Evolutionary conservation across 139 green algal genomes (phyloP).

Genomic region (Chlorella sorokiniana): DNA sequence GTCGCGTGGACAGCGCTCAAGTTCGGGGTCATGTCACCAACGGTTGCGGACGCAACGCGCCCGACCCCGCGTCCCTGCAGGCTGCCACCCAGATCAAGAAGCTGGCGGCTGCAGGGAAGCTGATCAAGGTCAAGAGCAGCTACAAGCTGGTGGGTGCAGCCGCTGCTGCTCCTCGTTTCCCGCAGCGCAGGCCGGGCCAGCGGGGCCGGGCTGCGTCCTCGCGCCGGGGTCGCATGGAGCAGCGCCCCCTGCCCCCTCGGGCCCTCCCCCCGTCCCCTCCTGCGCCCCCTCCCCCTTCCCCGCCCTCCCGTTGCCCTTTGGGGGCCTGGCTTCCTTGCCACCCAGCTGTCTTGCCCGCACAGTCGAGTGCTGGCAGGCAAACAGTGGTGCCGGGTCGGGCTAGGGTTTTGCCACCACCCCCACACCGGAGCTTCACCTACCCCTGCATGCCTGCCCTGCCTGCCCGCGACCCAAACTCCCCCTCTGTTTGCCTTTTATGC

Average conservation of each 20-base stretch:
- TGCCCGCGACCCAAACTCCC: not conserved
- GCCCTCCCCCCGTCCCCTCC: too few relatives aligned
- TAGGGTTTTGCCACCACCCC: not conserved
- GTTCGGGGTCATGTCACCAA: too few relatives aligned
- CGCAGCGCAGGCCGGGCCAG: not conserved
- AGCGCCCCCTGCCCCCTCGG: too few relatives aligned
- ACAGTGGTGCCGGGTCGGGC: too few relatives aligned
- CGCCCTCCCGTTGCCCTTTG: too few relatives aligned
- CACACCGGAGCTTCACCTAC: not conserved
- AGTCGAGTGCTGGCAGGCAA: too few relatives aligned
- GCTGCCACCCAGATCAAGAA: constrained; percentile 56
- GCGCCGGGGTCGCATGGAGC: too few relatives aligned
- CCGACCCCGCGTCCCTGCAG: constrained; percentile 13
- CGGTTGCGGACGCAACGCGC: too few relatives aligned
- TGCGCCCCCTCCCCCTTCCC: too few relatives aligned
- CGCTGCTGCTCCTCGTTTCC: not conserved
- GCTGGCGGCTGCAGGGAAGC: constrained; percentile 58
- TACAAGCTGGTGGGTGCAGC: constrained; percentile 65
- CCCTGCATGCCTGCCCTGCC: not conserved
- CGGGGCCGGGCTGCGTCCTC: not conserved
- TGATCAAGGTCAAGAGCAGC: constrained; percentile 76
- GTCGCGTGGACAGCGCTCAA: too few relatives aligned
- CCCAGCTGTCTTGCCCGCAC: not conserved
- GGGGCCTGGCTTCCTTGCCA: not conserved
- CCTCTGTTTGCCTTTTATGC: not conserved